A percentile compares a stretch with the other conserved stretches of the same genome.
Conservation (phyloP, 2,329 filamentous ascomycete genomes). For the Diaporthe vexans region DNA sequence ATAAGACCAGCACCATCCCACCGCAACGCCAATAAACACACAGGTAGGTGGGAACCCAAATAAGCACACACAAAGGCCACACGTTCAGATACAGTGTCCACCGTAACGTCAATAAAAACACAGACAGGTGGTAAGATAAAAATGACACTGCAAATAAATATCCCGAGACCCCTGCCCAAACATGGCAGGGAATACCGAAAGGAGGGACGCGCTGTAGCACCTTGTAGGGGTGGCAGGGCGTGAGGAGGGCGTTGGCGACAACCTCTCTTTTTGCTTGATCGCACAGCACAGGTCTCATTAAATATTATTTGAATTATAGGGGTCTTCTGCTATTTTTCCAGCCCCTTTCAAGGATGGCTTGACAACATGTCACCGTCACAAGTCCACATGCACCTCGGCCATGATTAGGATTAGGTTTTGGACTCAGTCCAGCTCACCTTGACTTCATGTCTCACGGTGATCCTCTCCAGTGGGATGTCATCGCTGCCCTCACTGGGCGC, state of each 20-base stretch:
- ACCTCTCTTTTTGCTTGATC: slow-evolving; percentile 18
- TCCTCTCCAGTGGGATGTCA: slow-evolving; percentile 10
- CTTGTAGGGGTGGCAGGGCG: slow-evolving; percentile 9
- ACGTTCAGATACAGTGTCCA: slow-evolving; percentile 13
- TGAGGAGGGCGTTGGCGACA: neutral
- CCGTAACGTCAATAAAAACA: slow-evolving; percentile 16
- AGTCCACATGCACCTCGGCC: neutral
- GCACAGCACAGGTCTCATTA: slow-evolving; percentile 3
- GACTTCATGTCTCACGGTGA: slow-evolving; percentile 7
- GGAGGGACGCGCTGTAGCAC: slow-evolving; percentile 30
- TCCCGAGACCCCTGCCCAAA: slow-evolving; percentile 9
- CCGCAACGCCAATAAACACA: slow-evolving; percentile 23
- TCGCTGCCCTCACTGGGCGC: slow-evolving; percentile 22
- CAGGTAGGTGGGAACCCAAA: neutral
- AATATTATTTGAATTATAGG: neutral
- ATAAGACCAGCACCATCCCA: slow-evolving; percentile 6
- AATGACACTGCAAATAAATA: slow-evolving; percentile 22
- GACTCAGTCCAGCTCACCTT: slow-evolving; percentile 25
- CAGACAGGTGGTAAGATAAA: neutral
- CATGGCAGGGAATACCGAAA: slow-evolving; percentile 18
- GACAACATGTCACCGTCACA: neutral
- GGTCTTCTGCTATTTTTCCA: neutral
- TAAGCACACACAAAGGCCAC: neutral
- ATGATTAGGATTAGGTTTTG: neutral
- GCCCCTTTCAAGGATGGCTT: neutral